A percentile compares a stretch with the other conserved stretches of the same genome.
Evolutionary conservation across 352 stramenopile species (phyloP).

Genomic region (Phytophthora agathidicida): DNA sequence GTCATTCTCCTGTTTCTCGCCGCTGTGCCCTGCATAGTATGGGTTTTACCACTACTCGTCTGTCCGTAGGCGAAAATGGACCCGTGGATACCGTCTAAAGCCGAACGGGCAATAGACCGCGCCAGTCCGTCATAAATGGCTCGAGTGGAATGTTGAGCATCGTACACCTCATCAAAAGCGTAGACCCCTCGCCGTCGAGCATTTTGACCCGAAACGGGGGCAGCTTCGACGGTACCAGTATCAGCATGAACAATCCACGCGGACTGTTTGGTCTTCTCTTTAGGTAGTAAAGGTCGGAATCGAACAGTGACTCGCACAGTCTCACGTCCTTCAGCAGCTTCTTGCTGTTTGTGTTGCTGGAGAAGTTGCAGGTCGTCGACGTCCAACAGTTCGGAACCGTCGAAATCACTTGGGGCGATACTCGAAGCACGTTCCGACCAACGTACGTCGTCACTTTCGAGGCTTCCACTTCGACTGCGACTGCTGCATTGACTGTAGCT

Average conservation of each 20-base stretch:
- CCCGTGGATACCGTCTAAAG: slow-evolving; percentile 75
- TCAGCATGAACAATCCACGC: slow-evolving; percentile 44
- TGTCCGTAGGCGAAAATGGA: slow-evolving; percentile 88
- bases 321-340: slow-evolving; percentile 22
- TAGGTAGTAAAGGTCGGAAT: slow-evolving; percentile 39
- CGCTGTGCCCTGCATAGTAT: slow-evolving; percentile 69
- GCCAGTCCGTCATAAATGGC: slow-evolving; percentile 76
- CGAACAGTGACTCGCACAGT: slow-evolving; percentile 48
- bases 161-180: slow-evolving; percentile 62
- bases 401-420: slow-evolving; percentile 26
- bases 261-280: slow-evolving; percentile 34
- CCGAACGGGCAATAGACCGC: slow-evolving; percentile 65
- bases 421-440: slow-evolving; percentile 24
- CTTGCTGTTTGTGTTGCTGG: slow-evolving; percentile 9
- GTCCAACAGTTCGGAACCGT: slow-evolving; percentile 41
- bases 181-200: slow-evolving; percentile 38
- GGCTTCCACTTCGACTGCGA: slow-evolving; percentile 40
- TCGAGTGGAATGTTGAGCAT: slow-evolving; percentile 46
- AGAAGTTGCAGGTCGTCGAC: slow-evolving; percentile 44
- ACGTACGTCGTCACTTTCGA: slow-evolving; percentile 34
- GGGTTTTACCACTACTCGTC: slow-evolving; percentile 84
- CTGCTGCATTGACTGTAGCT: slow-evolving; percentile 43
- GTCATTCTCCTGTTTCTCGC: slow-evolving; percentile 14
- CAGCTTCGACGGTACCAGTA: slow-evolving; percentile 39
- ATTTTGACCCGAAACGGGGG: slow-evolving; percentile 15